Conservation (phyloP, 768 basidiomycete genomes). For the Pleurotus platypus region DNA sequence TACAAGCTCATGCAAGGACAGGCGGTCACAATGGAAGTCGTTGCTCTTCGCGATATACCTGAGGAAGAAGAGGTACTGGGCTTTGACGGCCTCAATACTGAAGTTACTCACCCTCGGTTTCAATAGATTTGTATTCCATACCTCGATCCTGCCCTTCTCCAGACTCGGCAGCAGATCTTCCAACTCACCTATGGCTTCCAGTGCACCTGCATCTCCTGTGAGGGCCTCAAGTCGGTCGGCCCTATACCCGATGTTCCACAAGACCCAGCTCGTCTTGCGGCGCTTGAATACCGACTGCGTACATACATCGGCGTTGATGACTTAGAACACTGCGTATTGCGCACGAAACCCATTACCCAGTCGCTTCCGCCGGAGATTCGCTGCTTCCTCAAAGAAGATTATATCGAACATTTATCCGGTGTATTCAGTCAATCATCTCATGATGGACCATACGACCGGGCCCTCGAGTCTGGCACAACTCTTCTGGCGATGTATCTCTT, state of each 20-base stretch:
- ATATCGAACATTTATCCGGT: conserved; percentile 55
- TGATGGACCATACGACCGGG: conserved; percentile 51
- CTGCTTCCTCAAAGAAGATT: conserved; percentile 52
- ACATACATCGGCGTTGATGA: conserved; percentile 24
- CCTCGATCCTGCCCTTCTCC: conserved; percentile 69
- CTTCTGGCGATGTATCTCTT: conserved; percentile 64
- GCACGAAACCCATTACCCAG: conserved; percentile 8
- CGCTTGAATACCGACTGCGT: conserved; percentile 29
- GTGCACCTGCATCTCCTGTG: conserved; percentile 61
- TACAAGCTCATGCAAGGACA: conserved; percentile 40
- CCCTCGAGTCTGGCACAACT: conserved; percentile 50
- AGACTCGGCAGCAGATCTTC: conserved; percentile 57
- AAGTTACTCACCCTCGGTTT: not conserved
- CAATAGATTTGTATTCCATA: conserved; percentile 71
- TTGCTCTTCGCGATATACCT: conserved; percentile 55
- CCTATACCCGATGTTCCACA: conserved; percentile 35
- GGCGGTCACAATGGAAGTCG: conserved; percentile 55
- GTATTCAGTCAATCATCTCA: conserved; percentile 70
- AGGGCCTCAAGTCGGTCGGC: conserved; percentile 33
- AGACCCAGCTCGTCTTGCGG: conserved; percentile 24
- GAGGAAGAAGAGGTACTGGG: conserved; percentile 60
- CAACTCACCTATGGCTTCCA: conserved; percentile 63
- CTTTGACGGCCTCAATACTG: conserved; percentile 6
- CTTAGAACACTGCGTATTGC: conserved; percentile 22
- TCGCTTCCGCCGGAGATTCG: conserved; percentile 37